Percentiles rank a stretch among this genome's conserved stretches.
These are phyloP conservation scores for Pleurotus djamor DNA, from an alignment of 768 basidiomycete genomes.

Conservation along the genomic window DNA sequence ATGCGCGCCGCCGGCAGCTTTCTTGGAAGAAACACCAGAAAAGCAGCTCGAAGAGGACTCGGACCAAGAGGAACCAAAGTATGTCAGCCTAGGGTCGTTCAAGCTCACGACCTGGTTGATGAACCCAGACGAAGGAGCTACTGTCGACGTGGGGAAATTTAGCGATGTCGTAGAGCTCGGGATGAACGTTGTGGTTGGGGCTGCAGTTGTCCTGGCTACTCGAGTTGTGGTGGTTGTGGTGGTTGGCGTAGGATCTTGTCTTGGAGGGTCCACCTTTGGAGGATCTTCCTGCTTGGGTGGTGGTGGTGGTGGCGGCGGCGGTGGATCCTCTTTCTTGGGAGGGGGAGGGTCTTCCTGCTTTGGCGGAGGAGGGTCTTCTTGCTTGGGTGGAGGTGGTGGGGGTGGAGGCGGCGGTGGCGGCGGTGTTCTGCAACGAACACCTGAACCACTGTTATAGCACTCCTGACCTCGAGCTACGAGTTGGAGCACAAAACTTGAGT, in stretches of 20 bases:
- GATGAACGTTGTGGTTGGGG: background rate
- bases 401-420: background rate
- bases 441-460: background rate
- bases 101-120: background rate
- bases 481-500: background rate
- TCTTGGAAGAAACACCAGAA: background rate
- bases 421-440: background rate
- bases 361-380: background rate
- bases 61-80: background rate
- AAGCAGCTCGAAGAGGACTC: background rate
- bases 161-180: background rate
- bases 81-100: background rate
- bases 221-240: background rate
- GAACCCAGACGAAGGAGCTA: background rate
- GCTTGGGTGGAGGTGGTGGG: too few relatives aligned
- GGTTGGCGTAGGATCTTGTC: background rate
- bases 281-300: conserved; percentile 1
- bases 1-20: background rate
- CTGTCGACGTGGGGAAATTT: background rate
- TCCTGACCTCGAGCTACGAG: background rate
- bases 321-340: background rate
- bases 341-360: background rate
- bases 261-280: background rate
- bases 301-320: background rate
- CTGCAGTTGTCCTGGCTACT: background rate